Evolutionary conservation across 305 asterid genomes (phyloP), one percentile per base, ranked within the genome.

Genomic region (Fraxinus floribunda): DNA sequence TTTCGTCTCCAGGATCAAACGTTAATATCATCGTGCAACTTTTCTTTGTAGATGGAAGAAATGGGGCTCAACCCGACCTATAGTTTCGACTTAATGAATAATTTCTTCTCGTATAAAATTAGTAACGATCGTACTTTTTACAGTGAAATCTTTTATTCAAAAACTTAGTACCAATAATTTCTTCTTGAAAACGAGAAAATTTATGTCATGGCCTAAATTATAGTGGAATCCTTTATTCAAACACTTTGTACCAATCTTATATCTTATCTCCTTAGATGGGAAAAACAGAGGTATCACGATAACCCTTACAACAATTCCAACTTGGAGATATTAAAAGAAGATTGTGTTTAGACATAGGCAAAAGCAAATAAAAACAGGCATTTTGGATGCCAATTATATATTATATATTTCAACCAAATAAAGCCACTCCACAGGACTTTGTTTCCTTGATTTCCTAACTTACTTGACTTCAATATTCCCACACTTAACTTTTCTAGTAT

Each of bases 381-480:
- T 64, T 64, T 64, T 64, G 16, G 73, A 64, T 64, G 73, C 35
- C 73, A 24, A 10, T 8, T 64, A 22, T 64, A 22, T 64, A 64
- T 24, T 64, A 24, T 22, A 24, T 64, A 3, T 8, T 64, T 8
- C 32, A 10, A 24, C 34, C 73, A 64, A 73, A 49, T 9, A 71
- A 30, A 20, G 68, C 78, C 73, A 49, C 8, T 13, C 9, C 57
- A 20, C 71, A 29, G 76, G 62, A 75, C 6, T 24, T 26, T 26
- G 15, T 9, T 24, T 64, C 77, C 68, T 81, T 62, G 83, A 52
- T 81, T 76, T 81, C 80, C 20, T 44, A 24, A 64, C 76, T 9
- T 8, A 80, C 46, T 70, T 44, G 79, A 81, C 79, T 81, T 36
- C 35, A n/a, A 60, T 76, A 76, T 81, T 24, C 80, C 80, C 71